phyloP scores from a whole-genome alignment of 495 filamentous ascomycete species.

The Monascus purpureus region DNA sequence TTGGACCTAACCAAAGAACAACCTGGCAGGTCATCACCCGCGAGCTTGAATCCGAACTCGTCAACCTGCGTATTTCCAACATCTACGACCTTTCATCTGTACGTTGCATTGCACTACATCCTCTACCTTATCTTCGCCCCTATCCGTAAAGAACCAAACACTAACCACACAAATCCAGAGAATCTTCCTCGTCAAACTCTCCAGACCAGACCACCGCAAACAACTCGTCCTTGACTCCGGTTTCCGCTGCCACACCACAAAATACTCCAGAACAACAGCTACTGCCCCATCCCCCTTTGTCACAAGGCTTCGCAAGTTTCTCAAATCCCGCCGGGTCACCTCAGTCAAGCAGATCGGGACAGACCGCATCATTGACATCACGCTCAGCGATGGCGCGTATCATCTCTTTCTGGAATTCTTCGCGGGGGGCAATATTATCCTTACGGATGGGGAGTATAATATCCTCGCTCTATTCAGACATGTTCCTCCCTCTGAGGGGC shows the following conservation, averaged over 20 bases:
- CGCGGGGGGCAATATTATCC: constrained; percentile 84
- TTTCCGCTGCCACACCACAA: constrained; percentile 88
- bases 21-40: constrained; percentile 85
- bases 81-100: constrained; percentile 88
- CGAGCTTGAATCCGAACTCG: constrained; percentile 66
- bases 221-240: constrained; percentile 88
- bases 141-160: background rate
- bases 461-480: constrained; percentile 70
- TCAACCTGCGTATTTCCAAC: constrained; percentile 72
- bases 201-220: constrained; percentile 72
- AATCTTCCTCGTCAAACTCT: constrained; percentile 86
- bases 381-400: constrained; percentile 84
- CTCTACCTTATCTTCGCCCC: constrained; percentile 3
- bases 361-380: constrained; percentile 82
- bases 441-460: constrained; percentile 68
- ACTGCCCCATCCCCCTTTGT: constrained; percentile 75
- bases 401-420: constrained; percentile 90
- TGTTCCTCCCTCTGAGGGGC: constrained; percentile 57
- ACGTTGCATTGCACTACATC: constrained; percentile 7
- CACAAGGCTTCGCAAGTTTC: constrained; percentile 63
- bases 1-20: too few species aligned
- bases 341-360: constrained; percentile 74
- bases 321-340: constrained; percentile 77
- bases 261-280: constrained; percentile 74
- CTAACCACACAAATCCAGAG: constrained; percentile 33